phyloP scores from a whole-genome alignment of 768 basidiomycete species.

The Rhodocollybia butyracea region DNA sequence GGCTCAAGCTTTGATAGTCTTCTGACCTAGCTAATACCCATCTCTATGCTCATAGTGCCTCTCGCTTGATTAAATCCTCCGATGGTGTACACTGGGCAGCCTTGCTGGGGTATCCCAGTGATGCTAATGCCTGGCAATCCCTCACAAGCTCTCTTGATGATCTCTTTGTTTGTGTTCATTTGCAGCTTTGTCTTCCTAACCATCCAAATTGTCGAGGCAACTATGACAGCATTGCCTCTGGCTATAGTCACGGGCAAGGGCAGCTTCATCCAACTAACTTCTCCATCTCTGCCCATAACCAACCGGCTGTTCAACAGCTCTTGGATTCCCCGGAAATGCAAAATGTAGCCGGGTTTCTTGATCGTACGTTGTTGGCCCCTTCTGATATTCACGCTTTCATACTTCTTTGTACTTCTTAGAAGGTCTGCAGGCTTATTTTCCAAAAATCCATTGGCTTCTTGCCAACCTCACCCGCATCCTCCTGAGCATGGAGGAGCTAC shows the following conservation, averaged over 20 bases:
- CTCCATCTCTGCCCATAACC: background rate
- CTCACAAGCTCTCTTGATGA: background rate
- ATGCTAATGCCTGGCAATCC: background rate
- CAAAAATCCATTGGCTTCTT: background rate
- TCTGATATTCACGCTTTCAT: too few species aligned
- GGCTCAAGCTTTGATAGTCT: background rate
- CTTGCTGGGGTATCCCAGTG: background rate
- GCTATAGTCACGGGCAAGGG: too few species aligned
- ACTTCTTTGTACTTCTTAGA: too few species aligned
- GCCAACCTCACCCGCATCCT: background rate
- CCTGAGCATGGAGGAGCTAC: background rate
- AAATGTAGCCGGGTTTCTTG: background rate
- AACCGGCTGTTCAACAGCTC: background rate
- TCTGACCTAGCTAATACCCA: background rate
- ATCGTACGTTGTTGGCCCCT: background rate
- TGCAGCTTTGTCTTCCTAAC: background rate
- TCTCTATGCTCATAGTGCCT: background rate
- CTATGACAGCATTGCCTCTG: background rate
- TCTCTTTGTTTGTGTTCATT: background rate
- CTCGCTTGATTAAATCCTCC: background rate
- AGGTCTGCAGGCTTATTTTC: background rate
- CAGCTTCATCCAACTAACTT: background rate
- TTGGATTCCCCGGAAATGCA: background rate
- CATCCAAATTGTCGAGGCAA: background rate
- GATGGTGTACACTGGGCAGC: background rate